phyloP scores from a whole-genome alignment of 768 basidiomycete genomes.

The Dentipellis sp. region DNA sequence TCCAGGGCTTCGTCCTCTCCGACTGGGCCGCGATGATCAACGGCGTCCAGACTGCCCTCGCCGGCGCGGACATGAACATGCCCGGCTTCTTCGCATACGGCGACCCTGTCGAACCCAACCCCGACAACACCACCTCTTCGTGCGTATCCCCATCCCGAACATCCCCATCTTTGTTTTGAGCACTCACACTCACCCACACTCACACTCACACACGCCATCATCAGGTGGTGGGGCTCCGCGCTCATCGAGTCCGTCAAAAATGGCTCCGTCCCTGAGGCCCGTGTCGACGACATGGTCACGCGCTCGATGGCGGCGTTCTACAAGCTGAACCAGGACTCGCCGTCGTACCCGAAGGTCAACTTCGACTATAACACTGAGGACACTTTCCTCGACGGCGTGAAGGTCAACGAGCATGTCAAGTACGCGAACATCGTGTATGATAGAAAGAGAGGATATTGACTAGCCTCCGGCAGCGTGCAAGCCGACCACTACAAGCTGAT shows the following conservation, averaged over 20 bases:
- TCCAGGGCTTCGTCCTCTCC: constrained; percentile 72
- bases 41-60: constrained; percentile 38
- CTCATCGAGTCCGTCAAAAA: constrained; percentile 62
- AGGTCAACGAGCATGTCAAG: constrained; percentile 51
- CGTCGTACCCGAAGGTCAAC: constrained; percentile 54
- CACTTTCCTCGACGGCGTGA: constrained; percentile 36
- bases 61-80: constrained; percentile 61
- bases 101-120: not conserved
- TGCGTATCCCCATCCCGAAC: too few species aligned
- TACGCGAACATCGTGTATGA: not conserved
- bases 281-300: constrained; percentile 76
- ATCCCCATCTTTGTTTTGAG: not conserved
- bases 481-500: constrained; percentile 60
- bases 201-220: constrained; percentile 35
- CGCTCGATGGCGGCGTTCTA: constrained; percentile 72
- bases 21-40: constrained; percentile 66
- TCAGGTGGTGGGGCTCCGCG: constrained; percentile 58
- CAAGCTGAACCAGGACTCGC: constrained; percentile 52
- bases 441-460: not conserved
- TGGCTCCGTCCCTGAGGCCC: constrained; percentile 54
- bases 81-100: constrained; percentile 27
- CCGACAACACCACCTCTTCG: not conserved
- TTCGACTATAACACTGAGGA: constrained; percentile 43
- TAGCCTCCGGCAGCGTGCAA: constrained; percentile 35
- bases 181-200: too few species aligned